These are phyloP conservation scores for Spatholobus suberectus DNA, from an alignment of 306 rosid species.

Conservation along the genomic window DNA sequence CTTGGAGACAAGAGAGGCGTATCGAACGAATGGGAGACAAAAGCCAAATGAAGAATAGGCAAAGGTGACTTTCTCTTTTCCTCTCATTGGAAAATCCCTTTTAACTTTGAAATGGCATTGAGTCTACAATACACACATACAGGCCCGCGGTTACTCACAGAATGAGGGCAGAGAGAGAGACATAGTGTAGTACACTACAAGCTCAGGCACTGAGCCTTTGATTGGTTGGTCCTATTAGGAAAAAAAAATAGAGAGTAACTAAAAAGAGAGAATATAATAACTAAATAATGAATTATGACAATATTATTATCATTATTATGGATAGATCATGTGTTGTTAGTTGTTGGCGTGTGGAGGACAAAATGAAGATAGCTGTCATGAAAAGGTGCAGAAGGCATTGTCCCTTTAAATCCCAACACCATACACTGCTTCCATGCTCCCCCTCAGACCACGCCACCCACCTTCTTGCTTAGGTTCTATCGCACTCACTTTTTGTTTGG, in stretches of 20 bases:
- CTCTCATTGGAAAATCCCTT: background rate
- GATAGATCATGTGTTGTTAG: background rate
- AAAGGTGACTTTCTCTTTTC: background rate
- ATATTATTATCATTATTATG: background rate
- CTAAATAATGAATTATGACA: background rate
- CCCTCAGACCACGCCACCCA: slow-evolving; percentile 65
- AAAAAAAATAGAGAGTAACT: too few species aligned
- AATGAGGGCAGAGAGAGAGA: too few species aligned
- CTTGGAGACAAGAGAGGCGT: background rate
- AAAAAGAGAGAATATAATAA: background rate
- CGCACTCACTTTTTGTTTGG: slow-evolving; percentile 51
- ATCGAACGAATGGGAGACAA: background rate
- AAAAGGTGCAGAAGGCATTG: slow-evolving; percentile 61
- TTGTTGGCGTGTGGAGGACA: slow-evolving; percentile 49
- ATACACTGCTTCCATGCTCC: slow-evolving; percentile 53
- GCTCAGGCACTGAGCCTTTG: too few species aligned
- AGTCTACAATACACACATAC: too few species aligned
- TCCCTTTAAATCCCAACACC: slow-evolving; percentile 70
- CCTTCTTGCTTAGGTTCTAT: slow-evolving; percentile 38
- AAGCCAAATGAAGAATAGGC: slow-evolving; percentile 18
- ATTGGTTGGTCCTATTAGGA: too few species aligned
- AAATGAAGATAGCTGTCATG: slow-evolving; percentile 51
- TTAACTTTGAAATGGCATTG: background rate
- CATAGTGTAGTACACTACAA: background rate
- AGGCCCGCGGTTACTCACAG: too few species aligned